Conservation (phyloP, 495 filamentous ascomycete species). For the Aspergillus bertholletiae region DNA sequence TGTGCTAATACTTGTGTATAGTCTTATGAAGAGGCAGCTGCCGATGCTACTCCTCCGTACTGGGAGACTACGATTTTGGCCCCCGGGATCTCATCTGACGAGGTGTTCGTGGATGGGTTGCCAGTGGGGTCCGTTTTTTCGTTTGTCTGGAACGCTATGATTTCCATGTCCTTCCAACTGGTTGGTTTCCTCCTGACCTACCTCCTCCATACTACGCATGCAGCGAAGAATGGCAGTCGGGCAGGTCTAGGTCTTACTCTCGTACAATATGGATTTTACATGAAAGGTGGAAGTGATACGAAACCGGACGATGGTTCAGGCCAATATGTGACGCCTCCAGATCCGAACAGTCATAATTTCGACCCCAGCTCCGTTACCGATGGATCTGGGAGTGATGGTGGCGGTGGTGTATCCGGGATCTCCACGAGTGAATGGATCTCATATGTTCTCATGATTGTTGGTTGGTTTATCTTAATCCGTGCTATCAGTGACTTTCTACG, state of each 20-base stretch:
- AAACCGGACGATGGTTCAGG: constrained; percentile 41
- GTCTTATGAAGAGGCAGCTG: constrained; percentile 98
- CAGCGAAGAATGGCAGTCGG: constrained; percentile 93
- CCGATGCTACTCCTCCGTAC: constrained; percentile 93
- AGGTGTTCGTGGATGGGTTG: constrained; percentile 94
- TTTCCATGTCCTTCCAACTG: constrained; percentile 95
- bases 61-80: constrained; percentile 98
- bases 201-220: constrained; percentile 94
- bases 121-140: constrained; percentile 94
- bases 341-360: constrained; percentile 90
- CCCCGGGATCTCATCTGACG: constrained; percentile 79
- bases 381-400: constrained; percentile 33
- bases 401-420: constrained; percentile 46
- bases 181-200: constrained; percentile 98
- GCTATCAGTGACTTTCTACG: constrained; percentile 84
- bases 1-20: constrained; percentile 31
- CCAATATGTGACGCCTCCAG: constrained; percentile 60
- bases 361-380: constrained; percentile 64
- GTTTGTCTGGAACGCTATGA: constrained; percentile 98
- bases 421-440: constrained; percentile 79
- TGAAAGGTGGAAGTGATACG: constrained; percentile 62
- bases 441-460: constrained; percentile 95
- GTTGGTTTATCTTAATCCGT: constrained; percentile 95
- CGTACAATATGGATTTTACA: constrained; percentile 94
- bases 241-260: constrained; percentile 92